Evolutionary conservation across 345 rosid species (phyloP), one percentile per base, ranked within the genome.

Genomic region (Eucalyptus coolabah): DNA sequence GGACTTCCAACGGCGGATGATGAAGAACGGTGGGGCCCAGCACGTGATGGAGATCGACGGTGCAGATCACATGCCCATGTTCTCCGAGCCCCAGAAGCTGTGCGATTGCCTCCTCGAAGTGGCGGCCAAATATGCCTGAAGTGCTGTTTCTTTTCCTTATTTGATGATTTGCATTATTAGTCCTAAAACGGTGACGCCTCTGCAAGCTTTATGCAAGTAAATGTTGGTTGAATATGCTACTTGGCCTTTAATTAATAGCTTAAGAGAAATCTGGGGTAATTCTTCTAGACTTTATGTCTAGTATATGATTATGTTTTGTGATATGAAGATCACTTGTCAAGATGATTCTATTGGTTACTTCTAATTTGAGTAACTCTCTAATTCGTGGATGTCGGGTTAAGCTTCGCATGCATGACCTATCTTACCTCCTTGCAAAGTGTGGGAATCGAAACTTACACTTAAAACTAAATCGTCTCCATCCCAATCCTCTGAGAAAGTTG

Each of bases 61-160:
- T 50, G 89, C 91, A 23, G 93, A 93, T 82, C 94, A 92, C 37
- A 91, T 92, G 94, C 53, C 92, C 9, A 93, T 94, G 96, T 50
- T 94, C 47, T 93, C 91, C 21, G 88, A 90, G 89, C 92, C 93
- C 7, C 87, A 87, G 81, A 63, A 92, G 89, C 92, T 94, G 45
- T 90, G 80, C 18, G 56, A 92, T 18, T 44, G 82, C 86, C 91
- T 94, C 45, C 67, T 72, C 6, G 56, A 92, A 34, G 87, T 92
- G 5, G 93, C 93, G 26, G 16, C 88, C 32, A 88, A 86, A 47
- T 91, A 72, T 77, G 92, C 90, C 80, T 92, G 45, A 26, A 18
- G 21, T 51, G 44, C 44, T 51, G 42, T 87, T 54, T 54, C 26
- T 21, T 54, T 19, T 54, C 59, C 59, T 54, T 21, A 7, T 21